phyloP scores from a whole-genome alignment of 768 basidiomycete genomes.

The Naganishia onofrii region DNA sequence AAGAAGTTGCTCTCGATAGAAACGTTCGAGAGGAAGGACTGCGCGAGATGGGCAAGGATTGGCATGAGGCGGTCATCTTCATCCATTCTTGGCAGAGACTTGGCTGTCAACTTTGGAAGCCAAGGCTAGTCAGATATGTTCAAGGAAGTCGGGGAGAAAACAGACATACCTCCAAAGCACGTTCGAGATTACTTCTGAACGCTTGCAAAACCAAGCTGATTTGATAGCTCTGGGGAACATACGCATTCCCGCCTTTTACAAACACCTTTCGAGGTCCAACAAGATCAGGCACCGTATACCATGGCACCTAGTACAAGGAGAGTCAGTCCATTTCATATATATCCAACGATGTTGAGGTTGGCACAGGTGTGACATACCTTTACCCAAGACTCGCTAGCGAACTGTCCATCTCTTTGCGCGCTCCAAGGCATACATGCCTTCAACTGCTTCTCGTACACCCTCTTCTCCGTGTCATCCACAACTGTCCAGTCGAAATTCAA shows the following conservation, averaged over 20 bases:
- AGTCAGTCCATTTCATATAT: background rate
- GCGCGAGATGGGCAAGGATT: constrained; percentile 83
- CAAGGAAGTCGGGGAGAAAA: background rate
- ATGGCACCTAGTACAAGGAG: constrained; percentile 68
- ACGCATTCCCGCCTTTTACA: constrained; percentile 78
- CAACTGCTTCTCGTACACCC: constrained; percentile 57
- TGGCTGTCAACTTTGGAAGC: constrained; percentile 69
- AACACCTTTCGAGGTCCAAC: constrained; percentile 77
- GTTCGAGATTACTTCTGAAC: constrained; percentile 70
- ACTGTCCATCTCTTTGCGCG: constrained; percentile 52
- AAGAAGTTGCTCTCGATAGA: constrained; percentile 56
- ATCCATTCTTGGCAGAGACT: constrained; percentile 81
- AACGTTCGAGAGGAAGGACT: constrained; percentile 88
- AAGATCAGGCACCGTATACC: constrained; percentile 91
- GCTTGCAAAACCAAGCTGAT: constrained; percentile 84
- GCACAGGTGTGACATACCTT: constrained; percentile 60
- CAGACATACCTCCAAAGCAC: constrained; percentile 68
- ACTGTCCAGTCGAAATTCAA: constrained; percentile 54
- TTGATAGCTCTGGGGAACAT: constrained; percentile 72
- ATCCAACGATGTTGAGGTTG: background rate
- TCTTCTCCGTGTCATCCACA: constrained; percentile 31
- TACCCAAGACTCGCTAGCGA: constrained; percentile 65
- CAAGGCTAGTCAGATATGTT: background rate
- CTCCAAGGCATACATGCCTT: constrained; percentile 55
- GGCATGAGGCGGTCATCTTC: constrained; percentile 89